Evolutionary conservation across 2,329 filamentous ascomycete species (phyloP).

Genomic region (Tolypocladium pustulatum): DNA sequence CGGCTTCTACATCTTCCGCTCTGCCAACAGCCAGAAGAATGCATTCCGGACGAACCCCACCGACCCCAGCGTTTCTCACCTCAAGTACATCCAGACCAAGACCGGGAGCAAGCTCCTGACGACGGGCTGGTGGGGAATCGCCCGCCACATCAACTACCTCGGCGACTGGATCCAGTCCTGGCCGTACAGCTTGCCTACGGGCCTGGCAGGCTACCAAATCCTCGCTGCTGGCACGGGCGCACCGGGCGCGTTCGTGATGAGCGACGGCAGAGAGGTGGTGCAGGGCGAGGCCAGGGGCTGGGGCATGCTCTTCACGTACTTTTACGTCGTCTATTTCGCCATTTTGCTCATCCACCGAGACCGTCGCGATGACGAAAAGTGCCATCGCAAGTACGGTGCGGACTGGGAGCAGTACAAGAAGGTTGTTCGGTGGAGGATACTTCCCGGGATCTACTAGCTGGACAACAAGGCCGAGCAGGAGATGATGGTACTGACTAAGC

Average conservation of each 20-base stretch:
- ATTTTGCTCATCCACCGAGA: conserved; percentile 80
- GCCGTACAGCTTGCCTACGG: conserved; percentile 82
- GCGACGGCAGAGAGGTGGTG: conserved; percentile 53
- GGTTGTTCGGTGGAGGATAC: conserved; percentile 69
- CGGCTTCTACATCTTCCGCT: conserved; percentile 88
- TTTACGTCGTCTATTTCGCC: conserved; percentile 88
- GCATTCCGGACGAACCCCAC: conserved; percentile 79
- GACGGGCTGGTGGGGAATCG: conserved; percentile 87
- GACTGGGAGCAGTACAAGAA: conserved; percentile 88
- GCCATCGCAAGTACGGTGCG: conserved; percentile 77
- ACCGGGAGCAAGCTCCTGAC: conserved; percentile 71
- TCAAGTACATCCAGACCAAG: conserved; percentile 78
- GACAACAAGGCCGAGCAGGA: neutral
- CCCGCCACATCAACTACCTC: conserved; percentile 90
- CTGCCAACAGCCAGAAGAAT: conserved; percentile 94
- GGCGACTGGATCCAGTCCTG: conserved; percentile 93
- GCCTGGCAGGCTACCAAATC: conserved; percentile 71
- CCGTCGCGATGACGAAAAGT: conserved; percentile 82
- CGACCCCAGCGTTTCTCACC: conserved; percentile 67
- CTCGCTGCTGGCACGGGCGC: conserved; percentile 41
- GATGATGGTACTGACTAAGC: neutral
- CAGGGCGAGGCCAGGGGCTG: conserved; percentile 68
- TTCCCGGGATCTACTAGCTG: conserved; percentile 64
- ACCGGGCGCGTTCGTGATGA: conserved; percentile 44
- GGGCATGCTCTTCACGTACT: conserved; percentile 85